A percentile compares a stretch with the other conserved stretches of the same genome.
Evolutionary conservation across 495 filamentous ascomycete genomes (phyloP).

Genomic region (Aspergillus nidulans): DNA sequence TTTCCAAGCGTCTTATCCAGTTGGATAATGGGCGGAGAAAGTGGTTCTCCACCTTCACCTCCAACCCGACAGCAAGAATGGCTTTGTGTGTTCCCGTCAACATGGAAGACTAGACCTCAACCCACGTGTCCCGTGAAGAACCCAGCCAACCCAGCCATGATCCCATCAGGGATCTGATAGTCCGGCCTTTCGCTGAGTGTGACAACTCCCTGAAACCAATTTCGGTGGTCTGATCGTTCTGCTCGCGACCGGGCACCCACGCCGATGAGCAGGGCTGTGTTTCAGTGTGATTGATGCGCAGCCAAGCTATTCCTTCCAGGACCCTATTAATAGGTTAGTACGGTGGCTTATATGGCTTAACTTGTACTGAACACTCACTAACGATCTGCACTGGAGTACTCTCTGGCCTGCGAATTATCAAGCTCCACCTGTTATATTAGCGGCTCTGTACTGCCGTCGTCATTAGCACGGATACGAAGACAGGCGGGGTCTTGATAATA

Average conservation of each 20-base stretch:
- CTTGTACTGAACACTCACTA: background rate
- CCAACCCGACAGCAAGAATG: background rate
- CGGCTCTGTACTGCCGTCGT: too few species aligned
- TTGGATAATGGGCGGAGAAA: too few species aligned
- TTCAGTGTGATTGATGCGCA: background rate
- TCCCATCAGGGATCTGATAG: too few species aligned
- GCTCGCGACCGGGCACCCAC: background rate
- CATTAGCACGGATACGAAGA: too few species aligned
- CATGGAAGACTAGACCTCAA: background rate
- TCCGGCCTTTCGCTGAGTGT: too few species aligned
- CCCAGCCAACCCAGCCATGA: background rate
- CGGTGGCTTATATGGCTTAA: background rate
- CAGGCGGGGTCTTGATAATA: too few species aligned
- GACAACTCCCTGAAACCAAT: background rate
- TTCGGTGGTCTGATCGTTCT: background rate
- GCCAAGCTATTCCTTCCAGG: background rate
- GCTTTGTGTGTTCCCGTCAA: background rate
- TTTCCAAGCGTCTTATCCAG: too few species aligned
- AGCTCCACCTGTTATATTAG: too few species aligned
- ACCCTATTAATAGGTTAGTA: background rate
- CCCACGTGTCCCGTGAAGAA: background rate
- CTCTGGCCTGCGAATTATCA: too few species aligned
- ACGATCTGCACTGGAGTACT: background rate
- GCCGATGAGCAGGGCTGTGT: background rate
- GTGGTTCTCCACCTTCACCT: background rate